Conservation (phyloP, 2,329 filamentous ascomycete genomes). For the Magnaporthiopsis rhizophila region DNA sequence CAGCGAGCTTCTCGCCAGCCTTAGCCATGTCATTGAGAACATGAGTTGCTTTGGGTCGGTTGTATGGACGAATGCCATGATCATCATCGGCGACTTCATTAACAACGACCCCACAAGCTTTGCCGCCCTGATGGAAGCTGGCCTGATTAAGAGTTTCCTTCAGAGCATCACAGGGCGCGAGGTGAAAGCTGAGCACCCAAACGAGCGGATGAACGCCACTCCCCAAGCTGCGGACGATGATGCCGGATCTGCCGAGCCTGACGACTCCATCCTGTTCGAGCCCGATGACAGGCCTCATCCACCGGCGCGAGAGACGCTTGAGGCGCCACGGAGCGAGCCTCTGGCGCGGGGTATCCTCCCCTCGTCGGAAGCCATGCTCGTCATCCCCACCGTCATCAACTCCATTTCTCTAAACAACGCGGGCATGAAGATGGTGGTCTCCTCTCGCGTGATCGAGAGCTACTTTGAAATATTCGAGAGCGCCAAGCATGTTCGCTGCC, state of each 20-base stretch:
- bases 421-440: constrained; percentile 80
- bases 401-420: constrained; percentile 87
- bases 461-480: constrained; percentile 98
- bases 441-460: constrained; percentile 71
- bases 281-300: constrained; percentile 40
- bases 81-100: constrained; percentile 89
- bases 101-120: constrained; percentile 99
- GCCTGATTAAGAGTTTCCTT: constrained; percentile 77
- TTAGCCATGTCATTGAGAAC: constrained; percentile 76
- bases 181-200: constrained; percentile 29
- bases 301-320: constrained; percentile 41
- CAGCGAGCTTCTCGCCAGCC: constrained; percentile 68
- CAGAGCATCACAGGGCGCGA: constrained; percentile 63
- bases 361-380: constrained; percentile 80
- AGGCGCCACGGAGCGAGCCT: constrained; percentile 31
- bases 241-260: constrained; percentile 28
- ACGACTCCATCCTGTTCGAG: constrained; percentile 30
- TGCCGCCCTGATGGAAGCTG: constrained; percentile 88
- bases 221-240: constrained; percentile 19
- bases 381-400: constrained; percentile 80
- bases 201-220: constrained; percentile 11
- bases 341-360: constrained; percentile 70
- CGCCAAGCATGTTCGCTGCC: constrained; percentile 74
- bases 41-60: constrained; percentile 77
- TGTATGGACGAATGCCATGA: constrained; percentile 92